Evolutionary conservation across 179 eudicot genomes (phyloP), one percentile per base, ranked within the genome.

Genomic region (Actinidia arguta): DNA sequence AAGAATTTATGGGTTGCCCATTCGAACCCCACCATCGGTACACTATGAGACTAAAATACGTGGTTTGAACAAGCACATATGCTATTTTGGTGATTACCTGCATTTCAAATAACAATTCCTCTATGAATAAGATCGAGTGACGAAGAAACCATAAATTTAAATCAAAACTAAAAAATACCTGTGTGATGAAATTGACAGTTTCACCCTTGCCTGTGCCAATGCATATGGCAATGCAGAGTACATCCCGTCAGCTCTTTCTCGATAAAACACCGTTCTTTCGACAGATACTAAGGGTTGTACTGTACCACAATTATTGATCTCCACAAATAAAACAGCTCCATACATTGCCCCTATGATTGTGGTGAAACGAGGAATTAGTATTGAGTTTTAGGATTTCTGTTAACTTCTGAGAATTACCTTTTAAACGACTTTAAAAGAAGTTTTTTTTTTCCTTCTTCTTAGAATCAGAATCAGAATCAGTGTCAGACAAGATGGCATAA

Each of bases 201-300:
- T 11, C 42, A 42, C 1, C 31, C 58, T 77, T 6, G 50, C 42
- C 68, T 77, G 56, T 79, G 96, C 92, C 80, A 96, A 64, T 85
- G 97, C 99, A 75, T 96, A 96, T 58, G 99, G 98, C 66, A 96
- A 69, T n/a, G 96, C 97, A 54, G 99, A 96, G 79, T 96, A 96
- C 99, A 96, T 94, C 61, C 99, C 99, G 4, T 98, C 97, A 63
- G 99, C 99, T 82, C 89, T 85, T 90, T 96, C 99, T 82, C 99
- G 84, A 71, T 96, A 96, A 81, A 93, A 94, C 7, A 96, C 98
- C 0, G 97, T 96, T 83, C 97, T 90, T 77, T 96, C 99, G 36
- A 89, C 85, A 18, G 95, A 89, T 25, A 96, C 95, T 0, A 96
- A 80, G 0, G 99, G 99, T 76, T 94, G 98, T 61, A 96, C 97